Base-by-base conservation (phyloP, 2,329 filamentous ascomycete species). In the Aspergillus puulaauensis region DNA sequence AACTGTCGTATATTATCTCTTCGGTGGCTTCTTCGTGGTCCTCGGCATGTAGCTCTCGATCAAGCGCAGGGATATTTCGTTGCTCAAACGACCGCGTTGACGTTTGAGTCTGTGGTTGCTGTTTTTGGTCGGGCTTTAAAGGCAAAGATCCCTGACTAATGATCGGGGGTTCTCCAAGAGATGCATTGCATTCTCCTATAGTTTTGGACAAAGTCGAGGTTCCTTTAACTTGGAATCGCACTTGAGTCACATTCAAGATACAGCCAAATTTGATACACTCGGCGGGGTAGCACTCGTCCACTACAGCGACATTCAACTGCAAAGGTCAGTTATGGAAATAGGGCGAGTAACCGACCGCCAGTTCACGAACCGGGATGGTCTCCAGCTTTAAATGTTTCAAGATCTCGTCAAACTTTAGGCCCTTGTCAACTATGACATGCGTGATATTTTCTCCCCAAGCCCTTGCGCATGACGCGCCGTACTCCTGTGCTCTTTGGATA, bases 371-470 rank as follows among this genome's bases (percentile, higher is more conserved):
- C 21, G 84, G 81, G 49, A 86, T 65, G 2, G 64, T 62, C 3
- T 78, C 72, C 6, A 78, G 31, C 56, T 81, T 80, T 4, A 91
- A 69, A 60, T 83, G 80, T 11, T 75, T 77, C 54, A 87, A 71
- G 6, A 96, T 78, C 56, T 92, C 84, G 4, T 80, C 73, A 68
- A 86, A 93, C 0, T 77, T 77, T 50, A 95, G 75, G 1, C 75
- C 75, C 62, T 86, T 88, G 68, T 97, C 93, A 2, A 91, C 87
- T 58, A 98, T 82, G 49, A 96, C 77, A 74, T 96, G 91, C 0
- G 89, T 96, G 15, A 95, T 83, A 21, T 74, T 74, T 0, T 71
- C 66, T 31, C 73, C 72, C 68, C 87, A 84, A 0, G 80, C 75
- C 51, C 81, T 82, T 27, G 85, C 83, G 87, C 92, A 95, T 1